These are phyloP conservation scores for Termitomyces sp. DNA, from an alignment of 768 basidiomycete species.

Conservation along the genomic window DNA sequence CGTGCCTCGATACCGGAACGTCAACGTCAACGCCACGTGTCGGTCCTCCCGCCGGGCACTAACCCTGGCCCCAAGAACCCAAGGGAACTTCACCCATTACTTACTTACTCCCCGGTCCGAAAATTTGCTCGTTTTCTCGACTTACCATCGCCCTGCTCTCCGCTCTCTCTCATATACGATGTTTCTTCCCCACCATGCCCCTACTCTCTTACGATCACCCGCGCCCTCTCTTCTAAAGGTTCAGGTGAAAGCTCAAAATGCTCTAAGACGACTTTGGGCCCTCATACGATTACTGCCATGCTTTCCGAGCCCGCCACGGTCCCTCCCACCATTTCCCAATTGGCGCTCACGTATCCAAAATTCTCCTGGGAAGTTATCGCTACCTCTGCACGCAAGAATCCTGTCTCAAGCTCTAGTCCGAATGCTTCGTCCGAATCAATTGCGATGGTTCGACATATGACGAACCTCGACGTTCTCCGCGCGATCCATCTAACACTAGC, in stretches of 20 bases:
- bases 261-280: background rate
- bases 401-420: background rate
- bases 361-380: conserved; percentile 13
- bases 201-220: conserved; percentile 1
- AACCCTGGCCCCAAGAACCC: conserved; percentile 6
- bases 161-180: conserved; percentile 9
- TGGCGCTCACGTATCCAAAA: conserved; percentile 5
- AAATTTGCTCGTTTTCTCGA: conserved; percentile 7
- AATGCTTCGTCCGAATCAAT: conserved; percentile 4
- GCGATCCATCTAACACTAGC: conserved; percentile 56
- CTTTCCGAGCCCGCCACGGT: conserved; percentile 11
- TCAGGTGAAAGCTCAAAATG: background rate
- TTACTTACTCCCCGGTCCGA: conserved; percentile 2
- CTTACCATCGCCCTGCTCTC: background rate
- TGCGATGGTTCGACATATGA: conserved; percentile 21
- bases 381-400: background rate
- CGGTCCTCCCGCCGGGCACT: conserved; percentile 10
- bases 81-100: conserved; percentile 5
- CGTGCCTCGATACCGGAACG: conserved; percentile 6
- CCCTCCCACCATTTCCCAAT: background rate
- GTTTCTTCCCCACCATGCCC: conserved; percentile 7
- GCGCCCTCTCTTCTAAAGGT: background rate
- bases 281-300: background rate
- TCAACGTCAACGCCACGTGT: conserved; percentile 7
- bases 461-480: conserved; percentile 63